These are phyloP conservation scores for Venturiaceae sp. DNA, from an alignment of 2,329 filamentous ascomycete species.

Conservation along the genomic window DNA sequence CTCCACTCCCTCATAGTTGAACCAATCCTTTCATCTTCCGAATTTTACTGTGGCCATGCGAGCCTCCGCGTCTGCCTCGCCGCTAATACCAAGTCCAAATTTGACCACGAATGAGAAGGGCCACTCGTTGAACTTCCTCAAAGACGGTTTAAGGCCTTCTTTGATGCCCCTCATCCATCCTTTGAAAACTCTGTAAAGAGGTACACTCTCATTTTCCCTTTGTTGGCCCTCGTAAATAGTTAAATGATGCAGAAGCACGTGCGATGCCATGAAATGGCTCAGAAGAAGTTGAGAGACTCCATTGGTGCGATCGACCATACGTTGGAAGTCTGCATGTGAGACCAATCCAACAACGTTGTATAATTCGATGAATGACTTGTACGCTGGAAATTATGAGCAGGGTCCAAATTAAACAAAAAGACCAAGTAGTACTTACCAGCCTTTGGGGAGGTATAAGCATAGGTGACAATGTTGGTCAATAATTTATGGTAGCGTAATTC, in stretches of 20 bases:
- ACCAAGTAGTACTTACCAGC: constrained; percentile 11
- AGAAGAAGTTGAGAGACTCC: constrained; percentile 32
- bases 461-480: constrained; percentile 17
- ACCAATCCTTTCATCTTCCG: neutral
- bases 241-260: constrained; percentile 34
- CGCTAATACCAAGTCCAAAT: neutral
- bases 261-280: constrained; percentile 36
- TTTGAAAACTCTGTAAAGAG: neutral
- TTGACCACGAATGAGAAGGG: neutral
- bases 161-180: constrained; percentile 4
- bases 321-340: constrained; percentile 29
- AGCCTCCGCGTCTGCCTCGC: neutral
- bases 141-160: neutral
- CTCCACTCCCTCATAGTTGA: too few species aligned
- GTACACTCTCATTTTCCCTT: neutral
- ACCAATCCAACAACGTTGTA: constrained; percentile 32
- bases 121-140: constrained; percentile 3
- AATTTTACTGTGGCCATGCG: neutral
- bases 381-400: constrained; percentile 16
- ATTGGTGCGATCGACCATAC: constrained; percentile 34
- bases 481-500: constrained; percentile 19
- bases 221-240: constrained; percentile 17
- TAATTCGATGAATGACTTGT: constrained; percentile 30
- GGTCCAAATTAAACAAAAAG: neutral
- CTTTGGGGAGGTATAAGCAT: constrained; percentile 20